These are phyloP conservation scores for Noccaea bulbosa DNA, from an alignment of 345 rosid genomes.

Conservation along the genomic window DNA sequence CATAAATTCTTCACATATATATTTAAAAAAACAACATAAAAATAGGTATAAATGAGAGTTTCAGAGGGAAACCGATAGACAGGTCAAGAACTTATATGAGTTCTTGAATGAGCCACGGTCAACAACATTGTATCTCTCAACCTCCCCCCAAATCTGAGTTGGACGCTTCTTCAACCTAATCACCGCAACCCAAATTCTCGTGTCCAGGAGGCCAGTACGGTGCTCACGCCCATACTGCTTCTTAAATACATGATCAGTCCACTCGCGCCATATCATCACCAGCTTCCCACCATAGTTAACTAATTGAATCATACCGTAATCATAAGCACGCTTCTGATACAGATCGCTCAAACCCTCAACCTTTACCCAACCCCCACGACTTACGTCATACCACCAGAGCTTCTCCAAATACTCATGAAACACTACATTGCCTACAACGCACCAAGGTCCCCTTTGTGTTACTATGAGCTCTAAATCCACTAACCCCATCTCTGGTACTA, in stretches of 20 bases:
- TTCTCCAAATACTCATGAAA: background rate
- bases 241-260: background rate
- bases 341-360: background rate
- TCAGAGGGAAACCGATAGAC: conserved; percentile 1
- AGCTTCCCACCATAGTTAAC: background rate
- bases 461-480: background rate
- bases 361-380: background rate
- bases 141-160: background rate
- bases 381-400: background rate
- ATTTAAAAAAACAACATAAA: too few relatives aligned
- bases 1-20: too few relatives aligned
- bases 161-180: conserved; percentile 9
- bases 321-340: background rate
- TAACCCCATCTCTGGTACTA: background rate
- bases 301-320: background rate
- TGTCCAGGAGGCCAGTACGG: background rate
- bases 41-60: too few relatives aligned
- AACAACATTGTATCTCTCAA: background rate
- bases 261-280: background rate
- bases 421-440: background rate
- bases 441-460: background rate
- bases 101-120: background rate
- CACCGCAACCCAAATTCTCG: background rate
- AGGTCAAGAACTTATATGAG: background rate
- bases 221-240: too few relatives aligned